Evolutionary conservation across 345 rosid species (phyloP).

Genomic region (Physaria fendleri): DNA sequence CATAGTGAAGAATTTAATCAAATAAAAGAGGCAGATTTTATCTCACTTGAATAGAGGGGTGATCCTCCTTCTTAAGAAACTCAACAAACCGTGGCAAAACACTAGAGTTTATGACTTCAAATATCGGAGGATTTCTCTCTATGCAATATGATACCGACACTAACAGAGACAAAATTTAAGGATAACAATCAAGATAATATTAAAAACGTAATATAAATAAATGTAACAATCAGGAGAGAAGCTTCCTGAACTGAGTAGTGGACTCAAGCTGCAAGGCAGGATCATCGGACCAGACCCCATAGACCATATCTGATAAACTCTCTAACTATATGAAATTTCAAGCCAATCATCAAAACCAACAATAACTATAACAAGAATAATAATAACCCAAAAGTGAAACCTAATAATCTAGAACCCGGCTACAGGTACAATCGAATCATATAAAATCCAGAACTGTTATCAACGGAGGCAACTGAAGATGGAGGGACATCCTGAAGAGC

Average conservation of each 20-base stretch:
- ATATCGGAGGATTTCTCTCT: constrained; percentile 88
- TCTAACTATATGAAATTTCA: constrained; percentile 47
- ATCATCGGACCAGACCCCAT: constrained; percentile 58
- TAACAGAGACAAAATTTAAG: neutral
- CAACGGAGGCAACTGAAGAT: constrained; percentile 36
- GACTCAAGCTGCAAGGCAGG: constrained; percentile 59
- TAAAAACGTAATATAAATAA: neutral
- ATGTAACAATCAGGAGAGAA: constrained; percentile 45
- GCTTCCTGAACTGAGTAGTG: constrained; percentile 78
- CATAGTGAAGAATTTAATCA: neutral
- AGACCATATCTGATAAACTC: constrained; percentile 65
- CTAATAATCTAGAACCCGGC: neutral
- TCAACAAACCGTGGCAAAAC: constrained; percentile 89
- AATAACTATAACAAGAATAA: neutral
- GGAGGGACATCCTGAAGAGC: constrained; percentile 38
- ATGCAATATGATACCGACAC: neutral
- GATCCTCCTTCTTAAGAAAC: constrained; percentile 67
- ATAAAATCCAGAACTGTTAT: constrained; percentile 13
- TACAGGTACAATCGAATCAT: neutral
- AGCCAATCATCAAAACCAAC: neutral
- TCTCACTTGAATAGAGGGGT: constrained; percentile 75
- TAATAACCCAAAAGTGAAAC: neutral
- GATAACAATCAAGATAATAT: neutral
- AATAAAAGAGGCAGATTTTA: neutral
- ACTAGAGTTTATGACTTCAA: constrained; percentile 69